phyloP scores from a whole-genome alignment of 176 grass and related monocot species.

The Raddia distichophylla region DNA sequence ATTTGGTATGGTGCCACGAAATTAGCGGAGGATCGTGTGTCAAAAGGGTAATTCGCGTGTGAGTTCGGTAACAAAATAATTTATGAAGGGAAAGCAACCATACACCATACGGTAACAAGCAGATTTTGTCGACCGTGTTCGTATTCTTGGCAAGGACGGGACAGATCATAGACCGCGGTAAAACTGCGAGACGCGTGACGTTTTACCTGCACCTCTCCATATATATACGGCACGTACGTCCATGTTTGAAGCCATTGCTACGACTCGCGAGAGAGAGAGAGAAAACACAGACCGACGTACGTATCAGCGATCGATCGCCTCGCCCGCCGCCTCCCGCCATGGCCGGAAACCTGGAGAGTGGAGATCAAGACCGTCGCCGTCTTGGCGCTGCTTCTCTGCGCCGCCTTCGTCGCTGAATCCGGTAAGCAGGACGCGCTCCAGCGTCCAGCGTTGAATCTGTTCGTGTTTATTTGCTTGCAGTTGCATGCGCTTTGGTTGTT shows the following conservation, averaged over 20 bases:
- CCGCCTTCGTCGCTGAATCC: conserved; percentile 22
- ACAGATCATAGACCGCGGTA: neutral
- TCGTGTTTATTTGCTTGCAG: too few species aligned
- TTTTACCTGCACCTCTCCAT: neutral
- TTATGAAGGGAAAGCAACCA: neutral
- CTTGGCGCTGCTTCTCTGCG: conserved; percentile 29
- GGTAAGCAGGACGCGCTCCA: neutral
- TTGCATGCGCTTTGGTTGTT: too few species aligned
- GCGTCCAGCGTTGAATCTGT: too few species aligned
- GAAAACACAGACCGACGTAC: neutral
- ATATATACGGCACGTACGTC: neutral
- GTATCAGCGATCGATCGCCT: neutral
- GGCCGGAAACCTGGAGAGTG: neutral
- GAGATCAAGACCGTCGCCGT: neutral
- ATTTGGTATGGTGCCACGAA: too few species aligned
- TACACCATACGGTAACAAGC: neutral
- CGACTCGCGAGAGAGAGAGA: neutral
- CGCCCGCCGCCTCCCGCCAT: neutral
- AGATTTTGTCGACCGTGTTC: neutral
- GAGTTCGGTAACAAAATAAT: neutral
- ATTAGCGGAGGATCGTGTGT: neutral
- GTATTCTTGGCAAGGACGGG: neutral
- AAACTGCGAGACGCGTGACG: too few species aligned
- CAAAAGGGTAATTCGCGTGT: neutral
- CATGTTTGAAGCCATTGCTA: neutral